phyloP scores from a whole-genome alignment of 1,284 basidiomycete genomes.

The Tetrapyrgos nigripes region DNA sequence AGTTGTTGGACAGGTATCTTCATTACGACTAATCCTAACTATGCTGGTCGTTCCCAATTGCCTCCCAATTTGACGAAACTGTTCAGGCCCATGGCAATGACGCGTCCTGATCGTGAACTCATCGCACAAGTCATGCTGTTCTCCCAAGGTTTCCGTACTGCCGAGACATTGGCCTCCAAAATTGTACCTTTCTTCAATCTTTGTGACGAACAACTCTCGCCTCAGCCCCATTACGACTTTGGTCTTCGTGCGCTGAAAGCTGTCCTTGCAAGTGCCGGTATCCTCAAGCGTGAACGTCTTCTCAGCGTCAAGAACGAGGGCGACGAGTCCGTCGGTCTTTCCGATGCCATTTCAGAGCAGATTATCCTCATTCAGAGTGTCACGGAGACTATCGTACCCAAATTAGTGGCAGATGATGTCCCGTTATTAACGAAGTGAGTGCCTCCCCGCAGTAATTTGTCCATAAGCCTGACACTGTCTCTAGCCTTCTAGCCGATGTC shows the following conservation, averaged over 20 bases:
- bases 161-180: constrained; percentile 95
- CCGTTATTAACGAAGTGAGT: constrained; percentile 87
- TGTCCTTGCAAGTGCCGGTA: constrained; percentile 96
- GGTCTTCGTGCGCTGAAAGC: constrained; percentile 97
- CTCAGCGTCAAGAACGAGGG: constrained; percentile 55
- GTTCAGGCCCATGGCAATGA: constrained; percentile 99
- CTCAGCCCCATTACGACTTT: constrained; percentile 99
- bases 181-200: constrained; percentile 99
- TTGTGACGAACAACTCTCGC: constrained; percentile 95
- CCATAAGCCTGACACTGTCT: neutral
- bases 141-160: constrained; percentile 98
- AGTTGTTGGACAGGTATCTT: constrained; percentile 72
- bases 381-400: constrained; percentile 99
- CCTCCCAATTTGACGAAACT: constrained; percentile 97
- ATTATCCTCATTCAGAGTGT: constrained; percentile 99
- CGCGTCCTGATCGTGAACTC: constrained; percentile 95
- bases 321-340: constrained; percentile 60
- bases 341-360: constrained; percentile 84
- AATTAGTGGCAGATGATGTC: constrained; percentile 97
- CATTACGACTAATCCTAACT: constrained; percentile 98
- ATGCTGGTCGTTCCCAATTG: constrained; percentile 96
- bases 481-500: constrained; percentile 92
- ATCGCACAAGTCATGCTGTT: constrained; percentile 99
- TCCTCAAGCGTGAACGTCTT: constrained; percentile 92
- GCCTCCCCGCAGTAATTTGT: neutral